phyloP scores from a whole-genome alignment of 2,329 filamentous ascomycete genomes.

The Colletotrichum sp. region DNA sequence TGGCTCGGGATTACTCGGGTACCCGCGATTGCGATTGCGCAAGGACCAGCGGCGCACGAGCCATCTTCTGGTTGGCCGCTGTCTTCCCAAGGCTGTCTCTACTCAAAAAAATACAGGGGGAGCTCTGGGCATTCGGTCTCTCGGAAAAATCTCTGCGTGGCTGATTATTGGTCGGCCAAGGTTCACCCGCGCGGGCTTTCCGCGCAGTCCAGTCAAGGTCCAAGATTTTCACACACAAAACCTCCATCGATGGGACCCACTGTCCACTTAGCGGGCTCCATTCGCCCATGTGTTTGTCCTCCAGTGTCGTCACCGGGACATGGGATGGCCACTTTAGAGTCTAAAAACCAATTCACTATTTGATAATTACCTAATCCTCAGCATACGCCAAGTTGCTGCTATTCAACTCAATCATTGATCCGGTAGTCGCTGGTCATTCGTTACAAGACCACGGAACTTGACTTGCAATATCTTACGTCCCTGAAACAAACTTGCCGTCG shows the following conservation, averaged over 20 bases:
- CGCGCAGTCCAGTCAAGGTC: neutral
- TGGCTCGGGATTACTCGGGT: constrained; percentile 24
- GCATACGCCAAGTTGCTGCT: neutral
- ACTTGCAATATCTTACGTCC: constrained; percentile 1
- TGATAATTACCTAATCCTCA: constrained; percentile 2
- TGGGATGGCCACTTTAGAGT: neutral
- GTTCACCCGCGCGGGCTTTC: constrained; percentile 6
- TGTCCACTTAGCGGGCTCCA: constrained; percentile 15
- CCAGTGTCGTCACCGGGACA: neutral
- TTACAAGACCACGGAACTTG: neutral
- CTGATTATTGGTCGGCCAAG: neutral
- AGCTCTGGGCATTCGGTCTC: neutral
- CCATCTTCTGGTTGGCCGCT: neutral
- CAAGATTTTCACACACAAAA: neutral
- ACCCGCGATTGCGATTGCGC: neutral
- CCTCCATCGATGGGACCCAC: neutral
- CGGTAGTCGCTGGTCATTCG: neutral
- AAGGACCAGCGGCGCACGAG: neutral
- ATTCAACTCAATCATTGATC: neutral
- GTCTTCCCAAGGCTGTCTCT: neutral
- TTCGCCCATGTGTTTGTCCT: constrained; percentile 18
- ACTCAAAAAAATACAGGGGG: neutral
- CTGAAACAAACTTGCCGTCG: neutral
- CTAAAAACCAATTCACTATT: neutral
- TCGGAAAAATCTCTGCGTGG: constrained; percentile 12